Evolutionary conservation across 345 rosid species (phyloP), one percentile per base, ranked within the genome.

Genomic region (Salix brachista): DNA sequence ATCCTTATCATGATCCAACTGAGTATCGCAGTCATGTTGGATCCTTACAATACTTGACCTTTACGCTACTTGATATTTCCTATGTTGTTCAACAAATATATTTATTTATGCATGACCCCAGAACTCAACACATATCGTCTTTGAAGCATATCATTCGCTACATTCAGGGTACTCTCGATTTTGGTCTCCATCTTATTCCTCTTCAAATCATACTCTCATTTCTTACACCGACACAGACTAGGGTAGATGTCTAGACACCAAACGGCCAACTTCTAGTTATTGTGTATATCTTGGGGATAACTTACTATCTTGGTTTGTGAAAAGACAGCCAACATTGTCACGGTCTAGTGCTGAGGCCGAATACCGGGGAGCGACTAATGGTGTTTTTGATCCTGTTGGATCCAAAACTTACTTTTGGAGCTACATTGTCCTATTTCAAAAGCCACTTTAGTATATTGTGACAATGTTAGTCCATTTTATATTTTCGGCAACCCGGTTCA

Each of bases 191-290:
- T 26, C 39, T 70, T 25, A 13, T 34, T 2, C 4, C 3, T 70
- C 73, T 1, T 26, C 62, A 4, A 0, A 16, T 44, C 19, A 25
- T 6, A 6, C 8, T 25, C 39, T 70, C 0, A 46, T 48, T 6
- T 46, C 73, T 0, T 70, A 70, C n/a, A 70, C 62, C 8, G 73
- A 70, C 17, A 60, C n/a, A 4, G 73, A 70, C 48, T 70, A 41
- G 73, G 62, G 60, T 4, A 60, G 72, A 2, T 69, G 72, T 34
- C 72, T n/a, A 46, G 60, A 69, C 19, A 44, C 60, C 46, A n/a
- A 28, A 25, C 11, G 39, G 2, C 26, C 73, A 0, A 70, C 42
- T 1, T 70, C 25, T 0, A 23, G 73, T 2, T 70, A 70, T 70
- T 70, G 73, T 48, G 73, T 70, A 0, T 70, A 10, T 14, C n/a